Evolutionary conservation across 257 asterid genomes (phyloP), one percentile per base, ranked within the genome.

Genomic region (Nicotiana undulata): DNA sequence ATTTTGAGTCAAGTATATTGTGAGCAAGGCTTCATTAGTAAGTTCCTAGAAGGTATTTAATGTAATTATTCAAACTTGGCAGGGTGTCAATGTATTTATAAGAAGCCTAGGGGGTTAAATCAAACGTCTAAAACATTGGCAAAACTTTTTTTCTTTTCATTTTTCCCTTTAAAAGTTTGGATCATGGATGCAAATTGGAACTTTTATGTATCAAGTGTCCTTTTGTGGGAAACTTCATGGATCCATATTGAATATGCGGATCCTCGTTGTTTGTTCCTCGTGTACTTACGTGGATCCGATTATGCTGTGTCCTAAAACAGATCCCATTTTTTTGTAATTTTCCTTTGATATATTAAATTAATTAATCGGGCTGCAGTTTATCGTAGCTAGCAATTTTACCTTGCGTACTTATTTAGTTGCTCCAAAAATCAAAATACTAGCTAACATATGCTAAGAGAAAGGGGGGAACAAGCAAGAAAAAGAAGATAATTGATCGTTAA

Each of bases 231-330:
- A 72, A 72, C 15, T 24, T 72, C 16, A 24, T 10, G 60, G 22
- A 3, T 72, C 78, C 37, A 72, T 12, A 24, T 12, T 46, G 24
- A 46, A 72, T 72, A 15, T 72, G 24, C 16, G 24, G 12, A 72
- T 49, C 20, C 9, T 44, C 32, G 24, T 51, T 46, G 29, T 16
- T 64, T 17, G 18, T 20, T 72, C 49, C 77, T 22, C 6, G 13
- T 22, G 12, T 44, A 44, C 78, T 46, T 46, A 24, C 78, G 78
- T 72, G 78, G 78, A 72, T 24, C 60, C 78, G 49, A 72, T 72
- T 46, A 15, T 49, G 49, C n/a, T 72, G 8, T 72, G 78, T 49
- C 78, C 61, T 34, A 46, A 22, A 22, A 46, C 20, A 44, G 37
- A 29, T 44, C 77, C 9, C 5, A 22, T 40, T 20, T 68, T 9